Conservation (phyloP, 257 asterid genomes). For the Solanum medicagineum region DNA sequence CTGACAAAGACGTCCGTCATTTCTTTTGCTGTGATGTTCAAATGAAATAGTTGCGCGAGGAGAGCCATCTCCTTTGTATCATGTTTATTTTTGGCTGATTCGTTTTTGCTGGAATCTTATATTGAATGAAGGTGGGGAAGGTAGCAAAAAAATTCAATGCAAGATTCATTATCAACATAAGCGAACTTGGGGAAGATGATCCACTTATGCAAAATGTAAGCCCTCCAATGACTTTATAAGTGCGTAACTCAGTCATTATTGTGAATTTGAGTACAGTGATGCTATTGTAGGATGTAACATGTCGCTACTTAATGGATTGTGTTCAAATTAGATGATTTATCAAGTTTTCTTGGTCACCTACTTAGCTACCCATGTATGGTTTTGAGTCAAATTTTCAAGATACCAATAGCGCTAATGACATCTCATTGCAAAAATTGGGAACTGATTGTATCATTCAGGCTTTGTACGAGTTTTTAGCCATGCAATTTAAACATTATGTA, state of each 20-base stretch:
- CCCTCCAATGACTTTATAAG: background rate
- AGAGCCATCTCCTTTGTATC: background rate
- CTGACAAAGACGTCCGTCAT: background rate
- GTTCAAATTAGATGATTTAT: background rate
- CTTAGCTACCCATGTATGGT: background rate
- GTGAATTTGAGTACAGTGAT: background rate
- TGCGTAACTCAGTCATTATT: background rate
- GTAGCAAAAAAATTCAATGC: slow-evolving; percentile 30
- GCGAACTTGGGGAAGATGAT: slow-evolving; percentile 46
- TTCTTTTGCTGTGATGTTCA: background rate
- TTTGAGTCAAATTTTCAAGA: background rate
- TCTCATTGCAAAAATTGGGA: background rate
- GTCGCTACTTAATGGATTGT: background rate
- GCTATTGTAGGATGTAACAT: background rate
- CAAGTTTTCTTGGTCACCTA: background rate
- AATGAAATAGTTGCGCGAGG: background rate
- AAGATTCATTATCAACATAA: slow-evolving; percentile 30
- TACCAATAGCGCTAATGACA: background rate
- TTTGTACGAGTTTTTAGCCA: background rate
- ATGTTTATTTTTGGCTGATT: background rate
- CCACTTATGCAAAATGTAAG: slow-evolving; percentile 51
- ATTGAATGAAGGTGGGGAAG: slow-evolving; percentile 40
- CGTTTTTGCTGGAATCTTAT: background rate
- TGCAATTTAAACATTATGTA: background rate
- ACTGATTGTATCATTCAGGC: background rate